Percentiles rank a stretch among this genome's conserved stretches.
Conservation (phyloP, 1,284 basidiomycete species). For the Athelia psychrophila region DNA sequence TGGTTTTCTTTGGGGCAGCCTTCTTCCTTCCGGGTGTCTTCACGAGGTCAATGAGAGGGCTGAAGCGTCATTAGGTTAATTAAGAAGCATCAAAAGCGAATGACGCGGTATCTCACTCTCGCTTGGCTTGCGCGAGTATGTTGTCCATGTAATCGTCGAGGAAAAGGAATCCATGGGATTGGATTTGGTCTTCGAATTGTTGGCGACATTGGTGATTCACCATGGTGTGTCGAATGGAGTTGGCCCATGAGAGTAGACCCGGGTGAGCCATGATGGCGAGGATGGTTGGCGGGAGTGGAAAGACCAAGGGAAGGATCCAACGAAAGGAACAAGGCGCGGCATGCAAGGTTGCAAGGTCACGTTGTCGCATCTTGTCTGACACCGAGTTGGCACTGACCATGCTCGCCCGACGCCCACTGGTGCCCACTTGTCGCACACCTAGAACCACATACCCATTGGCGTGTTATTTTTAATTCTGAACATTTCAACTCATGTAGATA, state of each 20-base stretch:
- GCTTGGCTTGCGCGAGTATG: conserved; percentile 60
- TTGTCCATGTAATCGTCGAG: conserved; percentile 75
- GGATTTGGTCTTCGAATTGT: conserved; percentile 67
- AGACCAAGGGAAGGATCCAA: neutral
- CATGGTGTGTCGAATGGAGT: conserved; percentile 64
- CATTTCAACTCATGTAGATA: too few relatives aligned
- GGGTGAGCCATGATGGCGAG: conserved; percentile 30
- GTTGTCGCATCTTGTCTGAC: conserved; percentile 3
- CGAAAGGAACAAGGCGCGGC: neutral
- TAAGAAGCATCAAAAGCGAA: neutral
- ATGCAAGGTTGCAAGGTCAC: neutral
- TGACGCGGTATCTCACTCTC: conserved; percentile 46
- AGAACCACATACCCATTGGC: too few relatives aligned
- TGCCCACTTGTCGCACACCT: too few relatives aligned
- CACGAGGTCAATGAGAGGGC: conserved; percentile 74
- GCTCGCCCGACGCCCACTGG: too few relatives aligned
- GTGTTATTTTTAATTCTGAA: too few relatives aligned
- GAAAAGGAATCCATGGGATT: conserved; percentile 71
- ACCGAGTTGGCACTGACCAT: too few relatives aligned
- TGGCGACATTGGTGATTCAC: conserved; percentile 67
- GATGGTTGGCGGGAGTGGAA: neutral
- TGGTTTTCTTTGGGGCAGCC: conserved; percentile 47
- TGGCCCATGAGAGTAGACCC: conserved; percentile 60
- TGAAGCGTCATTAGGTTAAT: conserved; percentile 22
- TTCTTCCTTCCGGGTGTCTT: conserved; percentile 79